Percentiles rank a stretch among this genome's conserved stretches.
Conservation (phyloP, 2,329 filamentous ascomycete species). For the Aotearoamyces nothofagi region DNA sequence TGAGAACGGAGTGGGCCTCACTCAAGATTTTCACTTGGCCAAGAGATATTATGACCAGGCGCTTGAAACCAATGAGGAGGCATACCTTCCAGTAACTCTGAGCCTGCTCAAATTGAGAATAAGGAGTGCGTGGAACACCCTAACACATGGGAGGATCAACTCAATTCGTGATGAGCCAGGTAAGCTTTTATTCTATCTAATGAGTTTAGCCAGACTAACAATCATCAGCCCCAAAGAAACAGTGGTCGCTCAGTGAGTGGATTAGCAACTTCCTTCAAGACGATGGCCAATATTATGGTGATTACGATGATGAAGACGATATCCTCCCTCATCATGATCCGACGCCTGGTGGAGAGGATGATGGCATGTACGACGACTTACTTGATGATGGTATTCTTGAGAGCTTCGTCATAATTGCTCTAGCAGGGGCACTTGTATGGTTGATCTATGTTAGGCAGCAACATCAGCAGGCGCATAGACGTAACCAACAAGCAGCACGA, state of each 20-base stretch:
- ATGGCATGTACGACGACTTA: conserved; percentile 42
- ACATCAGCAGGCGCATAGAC: conserved; percentile 40
- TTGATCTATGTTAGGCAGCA: conserved; percentile 72
- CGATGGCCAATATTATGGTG: conserved; percentile 40
- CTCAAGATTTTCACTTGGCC: conserved; percentile 92
- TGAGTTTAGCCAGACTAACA: conserved; percentile 15
- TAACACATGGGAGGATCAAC: conserved; percentile 83
- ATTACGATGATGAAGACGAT: conserved; percentile 30
- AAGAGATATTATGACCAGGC: conserved; percentile 94
- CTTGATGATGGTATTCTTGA: conserved; percentile 72
- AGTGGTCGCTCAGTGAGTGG: conserved; percentile 76
- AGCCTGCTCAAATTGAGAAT: conserved; percentile 73
- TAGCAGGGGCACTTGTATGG: conserved; percentile 59
- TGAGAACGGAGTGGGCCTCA: conserved; percentile 84
- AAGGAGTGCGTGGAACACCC: conserved; percentile 85
- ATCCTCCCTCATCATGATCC: conserved; percentile 32
- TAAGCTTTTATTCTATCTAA: conserved; percentile 28
- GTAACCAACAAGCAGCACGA: conserved; percentile 23
- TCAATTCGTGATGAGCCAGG: conserved; percentile 81
- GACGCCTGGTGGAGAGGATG: conserved; percentile 38
- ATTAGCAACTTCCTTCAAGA: conserved; percentile 70
- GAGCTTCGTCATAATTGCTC: conserved; percentile 65
- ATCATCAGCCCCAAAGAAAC: conserved; percentile 45
- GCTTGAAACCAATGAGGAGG: conserved; percentile 79
- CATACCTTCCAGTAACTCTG: conserved; percentile 82